Base-by-base conservation (phyloP, 2,329 filamentous ascomycete genomes). In the Calonectria pseudoturangicola region DNA sequence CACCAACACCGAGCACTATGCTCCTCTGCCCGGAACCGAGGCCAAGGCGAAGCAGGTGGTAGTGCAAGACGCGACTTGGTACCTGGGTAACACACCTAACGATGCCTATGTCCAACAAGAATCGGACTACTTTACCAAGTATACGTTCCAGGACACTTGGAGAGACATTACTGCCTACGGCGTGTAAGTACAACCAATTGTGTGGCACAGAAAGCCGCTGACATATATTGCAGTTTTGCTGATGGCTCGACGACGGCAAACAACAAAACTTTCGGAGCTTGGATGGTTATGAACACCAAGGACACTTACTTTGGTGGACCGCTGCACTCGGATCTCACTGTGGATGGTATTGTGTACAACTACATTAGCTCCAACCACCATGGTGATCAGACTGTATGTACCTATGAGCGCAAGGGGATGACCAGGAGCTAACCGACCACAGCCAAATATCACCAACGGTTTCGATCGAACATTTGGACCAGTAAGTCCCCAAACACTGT, bases 391-490 rank as follows among this genome's bases (percentile, higher is more conserved):
- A 90, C 89, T 16, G 79, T 80, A 36, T 45, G 77, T 62, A 12
- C 2, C 2, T 0, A 2, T 0, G 6, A 33, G 0, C 2, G 27
- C 0, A 13, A 4, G 1, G 1, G 25, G 47, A 41, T 50, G 6
- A 13, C 21, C 9, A 4, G 50, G 13, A 27, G 21, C 73, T 79
- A 48, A 79, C 18, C 16, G 39, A 10, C 2, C 4, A 5, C 12
- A 80, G 79, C 91, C 91, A 7, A 92, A 92, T 75, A 92, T 93
- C 76, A 92, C 89, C 1, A 81, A 90, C 73, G 91, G 91, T 0
- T 92, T 92, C 74, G 91, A 93, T 76, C 86, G 91, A 2, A 93
- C 91, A 0, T 92, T 92, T 77, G 92, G 92, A 1, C 91, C 91
- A 74, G 79, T 79, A 64, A 69, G 79, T 74, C 25, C 43, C 10